phyloP scores from a whole-genome alignment of 2,329 filamentous ascomycete species.

The Aspergillus brasiliensis region DNA sequence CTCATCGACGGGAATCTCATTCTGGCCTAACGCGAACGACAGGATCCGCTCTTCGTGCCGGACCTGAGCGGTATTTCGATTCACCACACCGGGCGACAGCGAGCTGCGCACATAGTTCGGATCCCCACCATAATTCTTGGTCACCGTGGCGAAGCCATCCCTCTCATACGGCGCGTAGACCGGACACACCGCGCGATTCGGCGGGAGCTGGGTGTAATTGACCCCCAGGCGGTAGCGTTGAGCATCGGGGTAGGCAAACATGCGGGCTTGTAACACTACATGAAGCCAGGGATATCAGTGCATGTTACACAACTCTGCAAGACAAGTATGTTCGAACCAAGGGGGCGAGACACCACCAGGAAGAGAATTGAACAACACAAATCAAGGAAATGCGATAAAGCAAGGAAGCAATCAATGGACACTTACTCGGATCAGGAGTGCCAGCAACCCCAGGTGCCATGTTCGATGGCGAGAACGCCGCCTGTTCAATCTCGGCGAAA shows the following conservation, averaged over 20 bases:
- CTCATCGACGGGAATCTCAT: constrained; percentile 27
- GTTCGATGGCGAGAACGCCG: background rate
- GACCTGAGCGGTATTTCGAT: constrained; percentile 16
- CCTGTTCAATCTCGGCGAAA: background rate
- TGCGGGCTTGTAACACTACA: background rate
- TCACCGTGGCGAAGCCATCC: constrained; percentile 39
- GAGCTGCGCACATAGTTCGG: constrained; percentile 54
- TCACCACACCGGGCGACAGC: constrained; percentile 22
- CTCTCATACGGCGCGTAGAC: constrained; percentile 57
- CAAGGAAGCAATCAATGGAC: background rate
- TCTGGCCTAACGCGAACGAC: constrained; percentile 24
- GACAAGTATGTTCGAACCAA: too few relatives aligned
- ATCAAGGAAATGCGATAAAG: too few relatives aligned
- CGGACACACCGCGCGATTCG: constrained; percentile 29
- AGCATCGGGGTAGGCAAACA: constrained; percentile 10
- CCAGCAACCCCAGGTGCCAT: background rate
- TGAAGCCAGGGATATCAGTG: background rate
- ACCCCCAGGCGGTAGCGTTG: constrained; percentile 22
- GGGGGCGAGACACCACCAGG: too few relatives aligned
- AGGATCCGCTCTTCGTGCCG: constrained; percentile 24
- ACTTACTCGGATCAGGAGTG: background rate
- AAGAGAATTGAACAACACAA: too few relatives aligned
- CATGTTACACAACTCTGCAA: background rate
- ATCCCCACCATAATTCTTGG: constrained; percentile 60
- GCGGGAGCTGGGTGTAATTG: background rate